Evolutionary conservation across 768 basidiomycete genomes (phyloP), one percentile per base, ranked within the genome.

Genomic region (Cubamyces lactineus): DNA sequence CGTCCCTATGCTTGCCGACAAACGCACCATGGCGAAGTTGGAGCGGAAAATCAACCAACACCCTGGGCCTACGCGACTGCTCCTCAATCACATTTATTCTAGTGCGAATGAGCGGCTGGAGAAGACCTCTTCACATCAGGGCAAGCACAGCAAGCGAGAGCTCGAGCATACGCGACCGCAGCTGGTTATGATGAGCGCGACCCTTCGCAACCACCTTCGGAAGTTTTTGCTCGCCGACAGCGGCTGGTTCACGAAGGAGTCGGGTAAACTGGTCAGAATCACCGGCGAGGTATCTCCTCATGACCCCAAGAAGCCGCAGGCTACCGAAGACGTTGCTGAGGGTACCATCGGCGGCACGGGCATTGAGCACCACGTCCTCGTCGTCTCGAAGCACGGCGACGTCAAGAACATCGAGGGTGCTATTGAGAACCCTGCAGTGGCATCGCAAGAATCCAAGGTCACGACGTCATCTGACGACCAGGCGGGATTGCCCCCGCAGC

Each of bases 181-280:
- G 70, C 72, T 90, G 55, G 76, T 92, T 45, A 72, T 90, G 69
- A 81, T 85, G 51, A 91, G 88, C 69, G 91, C 91, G 43, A 92
- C 90, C 7, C 76, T 92, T 64, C 79, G 84, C 45, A 78, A 75
- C 52, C 81, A 81, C 61, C 75, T 87, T 49, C 79, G 79, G 63
- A 76, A 81, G 51, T 83, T 81, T 63, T 74, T 90, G 39, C 82
- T 81, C 61, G 75, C 75, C 51, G 78, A 84, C 56, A 87, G 82
- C 65, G 82, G 82, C 12, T 91, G 87, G 87, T 69, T 89, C 66
- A 58, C 57, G n/a, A 55, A 59, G 23, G 66, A 47, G 53, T n/a
- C 38, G 34, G 17, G 64, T 41, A 26, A 56, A 57, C 23, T 53
- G 26, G 62, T 68, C 16, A 70, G 66, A 47, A 66, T 75, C 16